Conservation (phyloP, 2,329 filamentous ascomycete species). For the Claviceps humidiphila region DNA sequence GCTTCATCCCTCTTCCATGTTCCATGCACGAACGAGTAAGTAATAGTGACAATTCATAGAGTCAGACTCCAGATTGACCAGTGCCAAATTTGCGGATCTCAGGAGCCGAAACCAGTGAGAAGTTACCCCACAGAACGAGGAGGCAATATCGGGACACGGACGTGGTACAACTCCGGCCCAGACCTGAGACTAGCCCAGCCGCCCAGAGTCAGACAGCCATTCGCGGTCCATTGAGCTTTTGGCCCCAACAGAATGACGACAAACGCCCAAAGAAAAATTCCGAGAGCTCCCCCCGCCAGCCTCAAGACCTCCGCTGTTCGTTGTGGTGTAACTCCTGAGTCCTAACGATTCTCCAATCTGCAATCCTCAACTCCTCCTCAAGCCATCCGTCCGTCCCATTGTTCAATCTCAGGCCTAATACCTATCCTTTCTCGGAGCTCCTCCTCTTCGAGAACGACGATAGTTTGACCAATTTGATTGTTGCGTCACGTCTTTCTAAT, state of each 20-base stretch:
- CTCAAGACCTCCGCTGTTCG: neutral
- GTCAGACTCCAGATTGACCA: neutral
- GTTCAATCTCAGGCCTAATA: neutral
- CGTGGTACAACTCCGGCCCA: too few species aligned
- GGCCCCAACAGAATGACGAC: constrained; percentile 8
- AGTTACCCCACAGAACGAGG: neutral
- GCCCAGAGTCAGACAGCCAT: neutral
- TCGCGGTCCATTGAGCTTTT: constrained; percentile 3
- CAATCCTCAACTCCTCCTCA: neutral
- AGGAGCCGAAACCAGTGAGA: constrained; percentile 4
- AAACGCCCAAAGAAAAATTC: constrained; percentile 3
- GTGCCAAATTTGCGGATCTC: neutral
- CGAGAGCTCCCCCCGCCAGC: neutral
- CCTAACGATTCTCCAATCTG: neutral
- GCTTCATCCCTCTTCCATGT: neutral
- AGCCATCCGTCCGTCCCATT: neutral
- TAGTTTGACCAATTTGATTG: constrained; percentile 1
- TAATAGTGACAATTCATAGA: too few species aligned
- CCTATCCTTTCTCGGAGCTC: constrained; percentile 4
- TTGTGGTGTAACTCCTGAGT: neutral
- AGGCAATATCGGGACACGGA: too few species aligned
- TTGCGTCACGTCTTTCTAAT: neutral
- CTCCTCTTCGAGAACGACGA: constrained; percentile 4
- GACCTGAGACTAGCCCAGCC: neutral
- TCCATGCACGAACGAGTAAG: neutral